Evolutionary conservation across 2,329 filamentous ascomycete genomes (phyloP).

Genomic region (Alternaria dauci): DNA sequence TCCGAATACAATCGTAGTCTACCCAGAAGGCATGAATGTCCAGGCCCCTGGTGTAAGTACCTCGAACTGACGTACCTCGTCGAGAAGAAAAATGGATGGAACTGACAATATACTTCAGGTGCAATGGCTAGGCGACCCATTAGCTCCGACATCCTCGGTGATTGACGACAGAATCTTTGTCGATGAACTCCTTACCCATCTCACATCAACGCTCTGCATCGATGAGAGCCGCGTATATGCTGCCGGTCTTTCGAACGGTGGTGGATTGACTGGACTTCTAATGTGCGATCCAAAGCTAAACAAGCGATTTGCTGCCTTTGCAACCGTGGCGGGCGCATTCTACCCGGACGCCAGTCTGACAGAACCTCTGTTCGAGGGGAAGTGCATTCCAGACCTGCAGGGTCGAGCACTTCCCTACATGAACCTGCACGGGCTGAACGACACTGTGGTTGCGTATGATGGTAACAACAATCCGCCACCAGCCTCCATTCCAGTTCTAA

Average conservation of each 20-base stretch:
- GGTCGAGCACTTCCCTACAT: slow-evolving; percentile 23
- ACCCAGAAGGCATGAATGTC: slow-evolving; percentile 31
- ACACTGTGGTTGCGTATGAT: slow-evolving; percentile 34
- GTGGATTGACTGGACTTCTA: slow-evolving; percentile 57
- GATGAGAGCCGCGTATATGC: slow-evolving; percentile 55
- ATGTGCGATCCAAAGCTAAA: slow-evolving; percentile 56
- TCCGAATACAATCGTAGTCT: slow-evolving; percentile 27
- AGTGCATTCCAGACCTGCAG: slow-evolving; percentile 16
- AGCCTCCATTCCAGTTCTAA: slow-evolving; percentile 23
- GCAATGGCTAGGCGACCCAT: slow-evolving; percentile 55
- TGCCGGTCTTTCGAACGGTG: slow-evolving; percentile 63
- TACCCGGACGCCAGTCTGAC: slow-evolving; percentile 43
- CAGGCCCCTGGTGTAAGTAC: slow-evolving; percentile 28
- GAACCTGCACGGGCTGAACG: slow-evolving; percentile 33
- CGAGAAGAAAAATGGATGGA: not conserved
- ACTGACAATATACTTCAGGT: not conserved
- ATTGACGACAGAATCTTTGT: slow-evolving; percentile 57
- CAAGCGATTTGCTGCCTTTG: slow-evolving; percentile 57
- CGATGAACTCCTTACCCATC: slow-evolving; percentile 49
- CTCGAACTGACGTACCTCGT: not conserved
- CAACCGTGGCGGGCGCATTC: slow-evolving; percentile 55
- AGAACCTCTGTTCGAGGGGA: slow-evolving; percentile 28
- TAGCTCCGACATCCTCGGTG: slow-evolving; percentile 35
- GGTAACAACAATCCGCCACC: slow-evolving; percentile 27
- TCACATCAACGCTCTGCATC: slow-evolving; percentile 55